These are phyloP conservation scores for Pseudogymnoascus destructans DNA, from an alignment of 2,329 filamentous ascomycete genomes.

Conservation along the genomic window DNA sequence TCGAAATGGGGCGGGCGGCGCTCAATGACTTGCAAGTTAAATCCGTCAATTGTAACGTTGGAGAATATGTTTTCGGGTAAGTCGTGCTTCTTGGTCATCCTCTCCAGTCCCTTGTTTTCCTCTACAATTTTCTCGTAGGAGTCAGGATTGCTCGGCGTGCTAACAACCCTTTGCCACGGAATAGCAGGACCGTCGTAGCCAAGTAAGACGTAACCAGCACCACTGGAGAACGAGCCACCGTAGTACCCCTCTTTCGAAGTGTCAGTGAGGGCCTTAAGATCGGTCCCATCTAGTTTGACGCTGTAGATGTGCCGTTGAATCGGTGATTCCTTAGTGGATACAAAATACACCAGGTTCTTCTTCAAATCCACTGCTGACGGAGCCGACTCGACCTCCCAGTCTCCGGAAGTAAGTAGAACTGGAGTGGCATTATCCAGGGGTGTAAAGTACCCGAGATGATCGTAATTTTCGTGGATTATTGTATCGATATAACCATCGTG, in stretches of 20 bases:
- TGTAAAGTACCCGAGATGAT: conserved; percentile 87
- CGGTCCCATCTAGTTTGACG: conserved; percentile 61
- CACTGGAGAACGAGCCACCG: conserved; percentile 67
- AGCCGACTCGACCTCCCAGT: conserved; percentile 83
- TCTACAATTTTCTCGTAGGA: conserved; percentile 62
- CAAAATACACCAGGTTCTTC: conserved; percentile 82
- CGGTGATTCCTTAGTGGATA: conserved; percentile 72
- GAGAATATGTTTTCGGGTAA: conserved; percentile 73
- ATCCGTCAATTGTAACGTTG: conserved; percentile 71
- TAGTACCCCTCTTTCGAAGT: conserved; percentile 65
- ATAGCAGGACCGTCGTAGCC: conserved; percentile 73
- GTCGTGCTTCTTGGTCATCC: conserved; percentile 60
- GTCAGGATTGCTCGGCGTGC: conserved; percentile 55
- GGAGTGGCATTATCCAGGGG: conserved; percentile 76
- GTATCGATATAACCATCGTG: conserved; percentile 90
- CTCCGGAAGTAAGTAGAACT: conserved; percentile 70
- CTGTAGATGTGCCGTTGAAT: conserved; percentile 88
- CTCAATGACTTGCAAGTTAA: conserved; percentile 62
- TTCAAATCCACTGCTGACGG: conserved; percentile 74
- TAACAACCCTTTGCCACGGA: conserved; percentile 83
- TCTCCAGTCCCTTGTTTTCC: conserved; percentile 57
- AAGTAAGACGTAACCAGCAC: conserved; percentile 71
- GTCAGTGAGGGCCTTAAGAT: conserved; percentile 61
- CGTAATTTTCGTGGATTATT: conserved; percentile 70
- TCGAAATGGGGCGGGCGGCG: conserved; percentile 83